These are phyloP conservation scores for Mytilinidion resinicola DNA, from an alignment of 495 filamentous ascomycete genomes.

Conservation along the genomic window DNA sequence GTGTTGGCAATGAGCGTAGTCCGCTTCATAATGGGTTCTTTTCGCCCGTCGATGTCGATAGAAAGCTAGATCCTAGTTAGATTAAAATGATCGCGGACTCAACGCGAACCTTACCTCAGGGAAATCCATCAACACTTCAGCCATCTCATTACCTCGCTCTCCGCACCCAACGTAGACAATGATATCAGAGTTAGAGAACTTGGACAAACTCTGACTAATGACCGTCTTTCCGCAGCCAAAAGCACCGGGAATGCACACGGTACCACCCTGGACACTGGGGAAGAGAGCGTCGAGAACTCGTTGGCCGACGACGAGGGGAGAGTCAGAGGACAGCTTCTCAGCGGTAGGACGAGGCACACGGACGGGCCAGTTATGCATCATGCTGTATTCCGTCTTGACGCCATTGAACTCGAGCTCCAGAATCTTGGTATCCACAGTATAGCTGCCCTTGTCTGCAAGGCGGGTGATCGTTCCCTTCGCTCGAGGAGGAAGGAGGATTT, in stretches of 20 bases:
- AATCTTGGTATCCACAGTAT: slow-evolving; percentile 90
- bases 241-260: slow-evolving; percentile 94
- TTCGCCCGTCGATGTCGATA: slow-evolving; percentile 82
- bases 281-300: slow-evolving; percentile 96
- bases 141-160: slow-evolving; percentile 99
- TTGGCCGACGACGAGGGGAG: slow-evolving; percentile 92
- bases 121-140: slow-evolving; percentile 99
- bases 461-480: slow-evolving; percentile 85
- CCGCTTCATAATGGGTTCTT: slow-evolving; percentile 99
- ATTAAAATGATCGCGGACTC: too few species aligned
- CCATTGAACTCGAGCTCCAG: slow-evolving; percentile 96
- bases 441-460: slow-evolving; percentile 81
- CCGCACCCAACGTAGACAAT: slow-evolving; percentile 98
- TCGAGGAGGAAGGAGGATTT: slow-evolving; percentile 87
- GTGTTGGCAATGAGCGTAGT: slow-evolving; percentile 98
- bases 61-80: slow-evolving; percentile 52
- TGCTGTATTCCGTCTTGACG: slow-evolving; percentile 80
- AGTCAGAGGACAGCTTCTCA: slow-evolving; percentile 81
- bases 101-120: slow-evolving; percentile 53
- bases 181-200: slow-evolving; percentile 99
- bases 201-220: slow-evolving; percentile 95
- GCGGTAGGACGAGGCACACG: slow-evolving; percentile 85
- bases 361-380: slow-evolving; percentile 99
- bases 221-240: slow-evolving; percentile 99
- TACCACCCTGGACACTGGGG: slow-evolving; percentile 93